Evolutionary conservation across 2,329 filamentous ascomycete species (phyloP).

Genomic region (Leptographium lundbergii): DNA sequence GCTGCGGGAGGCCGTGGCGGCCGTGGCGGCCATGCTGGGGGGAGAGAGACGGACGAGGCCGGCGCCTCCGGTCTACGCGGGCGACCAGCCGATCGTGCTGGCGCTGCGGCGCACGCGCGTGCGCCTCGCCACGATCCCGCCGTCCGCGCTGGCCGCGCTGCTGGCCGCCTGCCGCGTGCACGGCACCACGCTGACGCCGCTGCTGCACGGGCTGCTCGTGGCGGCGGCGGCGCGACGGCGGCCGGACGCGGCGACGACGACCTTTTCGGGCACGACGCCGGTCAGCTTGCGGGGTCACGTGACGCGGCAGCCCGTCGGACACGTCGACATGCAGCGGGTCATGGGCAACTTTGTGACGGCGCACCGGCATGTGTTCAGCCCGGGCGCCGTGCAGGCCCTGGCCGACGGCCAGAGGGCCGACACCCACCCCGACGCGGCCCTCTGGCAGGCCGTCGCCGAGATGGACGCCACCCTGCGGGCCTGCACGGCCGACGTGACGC

Average conservation of each 20-base stretch:
- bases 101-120: constrained; percentile 22
- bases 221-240: constrained; percentile 23
- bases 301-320: constrained; percentile 8
- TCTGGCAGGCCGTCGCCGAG: constrained; percentile 29
- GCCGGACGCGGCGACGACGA: constrained; percentile 14
- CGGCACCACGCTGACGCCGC: constrained; percentile 31
- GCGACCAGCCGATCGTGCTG: constrained; percentile 15
- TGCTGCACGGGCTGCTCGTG: constrained; percentile 33
- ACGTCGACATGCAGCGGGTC: constrained; percentile 17
- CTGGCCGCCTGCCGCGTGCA: constrained; percentile 27
- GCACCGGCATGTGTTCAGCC: constrained; percentile 19
- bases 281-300: constrained; percentile 31
- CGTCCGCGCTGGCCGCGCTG: constrained; percentile 18
- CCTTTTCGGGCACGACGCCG: constrained; percentile 27
- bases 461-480: constrained; percentile 23
- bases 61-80: constrained; percentile 24
- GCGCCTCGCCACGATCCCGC: constrained; percentile 23
- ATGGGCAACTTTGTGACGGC: constrained; percentile 29
- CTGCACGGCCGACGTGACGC: constrained; percentile 22
- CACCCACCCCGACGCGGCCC: constrained; percentile 13
- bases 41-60: not conserved
- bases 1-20: constrained; percentile 13
- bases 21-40: no score
- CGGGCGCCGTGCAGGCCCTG: constrained; percentile 9
- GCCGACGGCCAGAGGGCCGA: constrained; percentile 11